phyloP scores from a whole-genome alignment of 768 basidiomycete species.

The Auricularia cornea region DNA sequence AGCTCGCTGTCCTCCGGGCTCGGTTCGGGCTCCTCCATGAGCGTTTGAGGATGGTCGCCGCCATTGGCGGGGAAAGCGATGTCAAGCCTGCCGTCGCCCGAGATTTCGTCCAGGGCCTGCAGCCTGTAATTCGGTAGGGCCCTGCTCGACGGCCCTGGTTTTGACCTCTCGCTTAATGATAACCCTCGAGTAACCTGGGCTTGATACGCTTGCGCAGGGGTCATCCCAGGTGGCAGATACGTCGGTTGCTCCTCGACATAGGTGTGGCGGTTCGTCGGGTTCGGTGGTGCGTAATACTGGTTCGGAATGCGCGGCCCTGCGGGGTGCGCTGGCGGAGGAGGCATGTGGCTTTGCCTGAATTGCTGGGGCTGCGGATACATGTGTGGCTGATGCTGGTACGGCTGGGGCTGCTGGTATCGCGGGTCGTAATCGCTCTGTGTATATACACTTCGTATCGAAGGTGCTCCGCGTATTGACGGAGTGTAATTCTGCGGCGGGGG shows the following conservation, averaged over 20 bases:
- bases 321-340: slow-evolving; percentile 23
- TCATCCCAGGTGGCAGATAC: slow-evolving; percentile 43
- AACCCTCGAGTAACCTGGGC: slow-evolving; percentile 40
- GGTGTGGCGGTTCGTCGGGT: slow-evolving; percentile 6
- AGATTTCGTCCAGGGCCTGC: background rate
- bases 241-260: slow-evolving; percentile 27
- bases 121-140: background rate
- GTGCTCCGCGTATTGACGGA: background rate
- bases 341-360: slow-evolving; percentile 38
- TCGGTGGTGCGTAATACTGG: slow-evolving; percentile 13
- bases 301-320: slow-evolving; percentile 15
- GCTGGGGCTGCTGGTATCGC: slow-evolving; percentile 17
- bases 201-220: slow-evolving; percentile 76
- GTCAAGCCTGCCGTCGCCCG: background rate
- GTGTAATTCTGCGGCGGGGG: slow-evolving; percentile 4
- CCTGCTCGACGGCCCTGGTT: background rate
- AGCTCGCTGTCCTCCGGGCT: slow-evolving; percentile 40
- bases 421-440: slow-evolving; percentile 10
- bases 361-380: slow-evolving; percentile 35
- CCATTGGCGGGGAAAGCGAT: background rate
- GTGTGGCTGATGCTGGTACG: slow-evolving; percentile 30
- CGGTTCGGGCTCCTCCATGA: slow-evolving; percentile 1
- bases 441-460: background rate
- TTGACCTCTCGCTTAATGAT: background rate
- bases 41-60: background rate